Base-by-base conservation (phyloP, 148 eudicot genomes). In the Chenopodium suecicum region DNA sequence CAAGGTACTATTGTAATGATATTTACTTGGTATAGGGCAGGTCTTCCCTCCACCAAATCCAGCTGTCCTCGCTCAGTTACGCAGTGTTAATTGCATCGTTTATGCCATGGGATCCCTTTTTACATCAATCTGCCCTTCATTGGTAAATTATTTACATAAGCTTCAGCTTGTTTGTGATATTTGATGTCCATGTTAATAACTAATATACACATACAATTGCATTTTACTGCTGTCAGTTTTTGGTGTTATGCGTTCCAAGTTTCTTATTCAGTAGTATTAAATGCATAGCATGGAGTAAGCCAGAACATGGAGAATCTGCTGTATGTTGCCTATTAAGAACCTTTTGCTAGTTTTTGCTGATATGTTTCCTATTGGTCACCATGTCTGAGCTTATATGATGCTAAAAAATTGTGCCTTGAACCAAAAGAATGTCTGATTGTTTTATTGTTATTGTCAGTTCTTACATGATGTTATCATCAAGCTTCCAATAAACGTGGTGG, bases 31-130 rank as follows among this genome's bases (percentile, higher is more conserved):
- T 80, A 29, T 82, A 85, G 79, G 72, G 82, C 91, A 96, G 99
- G 95, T 96, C 74, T 96, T 91, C 83, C 99, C 99, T 16, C 81
- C 79, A 48, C 90, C 88, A 75, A 92, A 96, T 83, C 91, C 97
- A 70, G 84, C 86, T 85, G 98, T 92, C 74, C 77, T 94, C 82
- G 92, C 90, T 60, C 97, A 94, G 88, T 86, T 96, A 89, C 82
- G 70, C 68, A 90, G 86, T 60, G 94, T 92, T 47, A 92, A 96
- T 82, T 92, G 99, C 88, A 86, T 96, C 74, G 86, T 96, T 74
- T 96, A 89, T 85, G 98, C 97, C 46, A 96, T 96, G 99, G 99
- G 99, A 69, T 96, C 99, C 74, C 95, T 96, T 81, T 96, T 94
- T 83, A 96, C 99, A 70, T 96, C 99, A 54, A 83, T 94, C 74